Conservation (phyloP, 164 flowering plant genomes). For the Cinnamomum micranthum region DNA sequence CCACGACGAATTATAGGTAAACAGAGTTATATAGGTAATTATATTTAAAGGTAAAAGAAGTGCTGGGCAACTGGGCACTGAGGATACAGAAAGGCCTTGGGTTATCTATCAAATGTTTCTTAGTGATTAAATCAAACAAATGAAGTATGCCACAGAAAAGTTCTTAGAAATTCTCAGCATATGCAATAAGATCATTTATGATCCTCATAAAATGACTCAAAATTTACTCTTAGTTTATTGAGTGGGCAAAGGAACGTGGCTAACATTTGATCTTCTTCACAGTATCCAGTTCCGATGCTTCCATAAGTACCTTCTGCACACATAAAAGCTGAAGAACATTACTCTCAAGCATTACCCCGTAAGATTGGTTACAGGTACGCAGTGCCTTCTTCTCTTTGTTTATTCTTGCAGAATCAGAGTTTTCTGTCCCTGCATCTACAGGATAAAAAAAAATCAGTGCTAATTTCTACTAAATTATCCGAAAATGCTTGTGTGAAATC, state of each 20-base stretch:
- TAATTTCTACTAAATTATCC: too few relatives aligned
- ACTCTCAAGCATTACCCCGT: conserved; percentile 39
- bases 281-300: conserved; percentile 21
- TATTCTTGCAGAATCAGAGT: conserved; percentile 8
- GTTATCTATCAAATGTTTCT: too few relatives aligned
- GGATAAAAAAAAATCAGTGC: too few relatives aligned
- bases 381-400: conserved; percentile 4
- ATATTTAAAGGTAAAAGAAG: too few relatives aligned
- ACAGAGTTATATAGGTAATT: too few relatives aligned
- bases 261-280: conserved; percentile 16
- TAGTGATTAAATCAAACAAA: too few relatives aligned
- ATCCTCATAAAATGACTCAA: neutral
- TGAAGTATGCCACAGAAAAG: too few relatives aligned
- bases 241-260: neutral
- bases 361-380: neutral
- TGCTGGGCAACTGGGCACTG: too few relatives aligned
- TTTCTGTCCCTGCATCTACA: conserved; percentile 16
- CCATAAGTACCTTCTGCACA: conserved; percentile 40
- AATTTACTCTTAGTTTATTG: neutral
- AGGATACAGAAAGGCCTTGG: too few relatives aligned
- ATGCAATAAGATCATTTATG: neutral
- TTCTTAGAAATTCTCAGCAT: neutral
- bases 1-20: too few relatives aligned
- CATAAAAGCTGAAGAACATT: conserved; percentile 51
- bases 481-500: too few relatives aligned